These are phyloP conservation scores for Venturia carpophila DNA, from an alignment of 2,329 filamentous ascomycete genomes.

Conservation along the genomic window DNA sequence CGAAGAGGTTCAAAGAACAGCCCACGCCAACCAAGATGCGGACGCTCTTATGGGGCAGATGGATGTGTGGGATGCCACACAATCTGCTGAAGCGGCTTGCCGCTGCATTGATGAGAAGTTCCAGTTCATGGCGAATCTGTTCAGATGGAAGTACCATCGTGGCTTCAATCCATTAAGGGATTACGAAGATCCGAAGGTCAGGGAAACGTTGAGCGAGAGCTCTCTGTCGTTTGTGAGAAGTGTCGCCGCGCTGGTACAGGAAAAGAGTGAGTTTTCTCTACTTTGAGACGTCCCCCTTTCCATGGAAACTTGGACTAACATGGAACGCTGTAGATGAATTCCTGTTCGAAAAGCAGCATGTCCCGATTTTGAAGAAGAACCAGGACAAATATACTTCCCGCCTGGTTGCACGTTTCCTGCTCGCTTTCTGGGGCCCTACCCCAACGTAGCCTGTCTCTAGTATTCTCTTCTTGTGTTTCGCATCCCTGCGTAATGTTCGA, in stretches of 20 bases:
- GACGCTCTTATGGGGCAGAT: slow-evolving; percentile 28
- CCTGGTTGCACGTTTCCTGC: slow-evolving; percentile 37
- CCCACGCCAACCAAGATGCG: slow-evolving; percentile 38
- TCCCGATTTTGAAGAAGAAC: slow-evolving; percentile 33
- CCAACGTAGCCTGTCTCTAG: background rate
- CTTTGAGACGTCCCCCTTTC: no score
- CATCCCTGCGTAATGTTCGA: background rate
- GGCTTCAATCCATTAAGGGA: slow-evolving; percentile 34
- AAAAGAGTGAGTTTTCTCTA: slow-evolving; percentile 33
- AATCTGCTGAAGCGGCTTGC: slow-evolving; percentile 34
- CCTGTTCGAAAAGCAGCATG: slow-evolving; percentile 30
- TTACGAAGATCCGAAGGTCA: slow-evolving; percentile 30
- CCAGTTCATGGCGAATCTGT: slow-evolving; percentile 38
- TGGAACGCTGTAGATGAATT: slow-evolving; percentile 29
- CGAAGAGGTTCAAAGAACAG: slow-evolving; percentile 41
- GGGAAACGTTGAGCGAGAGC: slow-evolving; percentile 32
- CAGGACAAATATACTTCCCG: slow-evolving; percentile 37
- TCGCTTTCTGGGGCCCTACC: slow-evolving; percentile 17
- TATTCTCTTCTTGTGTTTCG: background rate
- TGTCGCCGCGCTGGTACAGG: slow-evolving; percentile 33
- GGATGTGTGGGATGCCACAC: slow-evolving; percentile 25
- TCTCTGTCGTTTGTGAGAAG: slow-evolving; percentile 32
- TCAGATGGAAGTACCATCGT: slow-evolving; percentile 42
- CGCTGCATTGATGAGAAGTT: slow-evolving; percentile 39
- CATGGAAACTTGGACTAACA: background rate